Percentiles rank a stretch among this genome's conserved stretches.
These are phyloP conservation scores for Cystobasidium tubakii DNA, from an alignment of 768 basidiomycete species.

Conservation along the genomic window DNA sequence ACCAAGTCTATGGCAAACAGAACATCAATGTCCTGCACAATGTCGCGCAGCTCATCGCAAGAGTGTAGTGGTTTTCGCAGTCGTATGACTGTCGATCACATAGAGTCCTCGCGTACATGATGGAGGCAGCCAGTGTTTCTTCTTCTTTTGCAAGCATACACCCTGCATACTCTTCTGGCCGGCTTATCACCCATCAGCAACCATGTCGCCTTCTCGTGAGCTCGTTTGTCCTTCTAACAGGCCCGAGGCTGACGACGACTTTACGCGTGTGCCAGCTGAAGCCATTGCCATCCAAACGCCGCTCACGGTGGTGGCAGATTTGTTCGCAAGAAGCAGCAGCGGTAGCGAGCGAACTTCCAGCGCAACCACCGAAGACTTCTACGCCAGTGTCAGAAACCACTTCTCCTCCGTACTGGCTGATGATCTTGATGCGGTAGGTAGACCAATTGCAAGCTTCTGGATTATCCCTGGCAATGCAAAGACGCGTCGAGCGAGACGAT, in stretches of 20 bases:
- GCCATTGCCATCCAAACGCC: slow-evolving; percentile 15
- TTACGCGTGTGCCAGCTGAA: neutral
- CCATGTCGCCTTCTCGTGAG: slow-evolving; percentile 13
- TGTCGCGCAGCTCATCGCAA: too few relatives aligned
- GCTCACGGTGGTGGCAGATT: neutral
- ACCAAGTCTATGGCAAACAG: too few relatives aligned
- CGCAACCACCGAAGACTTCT: neutral
- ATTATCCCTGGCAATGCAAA: too few relatives aligned
- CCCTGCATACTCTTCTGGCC: too few relatives aligned
- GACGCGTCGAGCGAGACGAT: too few relatives aligned
- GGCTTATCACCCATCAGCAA: neutral
- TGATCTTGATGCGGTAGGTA: slow-evolving; percentile 10
- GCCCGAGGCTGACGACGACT: neutral
- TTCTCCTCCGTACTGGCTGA: slow-evolving; percentile 15
- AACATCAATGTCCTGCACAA: too few relatives aligned
- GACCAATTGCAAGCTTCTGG: neutral
- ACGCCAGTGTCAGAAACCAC: neutral
- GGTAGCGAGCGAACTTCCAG: neutral
- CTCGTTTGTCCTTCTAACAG: neutral
- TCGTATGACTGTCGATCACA: too few relatives aligned
- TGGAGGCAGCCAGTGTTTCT: too few relatives aligned
- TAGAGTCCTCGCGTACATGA: too few relatives aligned
- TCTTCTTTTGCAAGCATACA: too few relatives aligned
- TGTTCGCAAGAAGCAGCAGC: slow-evolving; percentile 13
- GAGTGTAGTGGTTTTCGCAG: too few relatives aligned